Evolutionary conservation across 306 rosid genomes (phyloP).

Genomic region (Herpetospermum pedunculosum): DNA sequence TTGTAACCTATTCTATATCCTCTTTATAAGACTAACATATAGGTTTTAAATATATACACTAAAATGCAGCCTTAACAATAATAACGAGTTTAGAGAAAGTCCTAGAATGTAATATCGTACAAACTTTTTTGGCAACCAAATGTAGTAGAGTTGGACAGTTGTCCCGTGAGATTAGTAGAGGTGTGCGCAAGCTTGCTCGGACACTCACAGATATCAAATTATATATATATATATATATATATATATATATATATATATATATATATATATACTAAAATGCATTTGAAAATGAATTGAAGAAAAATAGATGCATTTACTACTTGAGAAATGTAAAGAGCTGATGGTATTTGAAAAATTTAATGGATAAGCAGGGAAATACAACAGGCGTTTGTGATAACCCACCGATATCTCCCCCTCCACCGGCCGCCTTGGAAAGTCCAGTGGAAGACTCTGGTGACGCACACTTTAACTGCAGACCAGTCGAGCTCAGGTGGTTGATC

Average conservation of each 20-base stretch:
- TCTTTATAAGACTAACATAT: background rate
- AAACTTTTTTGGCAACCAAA: no score
- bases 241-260: no score
- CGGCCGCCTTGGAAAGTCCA: conserved; percentile 33
- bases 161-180: no score
- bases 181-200: no score
- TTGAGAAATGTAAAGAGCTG: background rate
- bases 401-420: conserved; percentile 82
- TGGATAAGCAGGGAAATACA: conserved; percentile 38
- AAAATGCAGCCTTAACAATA: no score
- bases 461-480: conserved; percentile 19
- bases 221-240: no score
- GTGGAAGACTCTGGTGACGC: conserved; percentile 14
- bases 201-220: no score
- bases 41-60: background rate
- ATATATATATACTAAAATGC: background rate
- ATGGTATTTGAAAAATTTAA: background rate
- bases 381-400: conserved; percentile 72
- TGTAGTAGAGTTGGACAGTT: no score
- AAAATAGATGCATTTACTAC: background rate
- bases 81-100: no score
- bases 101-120: no score
- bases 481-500: conserved; percentile 23
- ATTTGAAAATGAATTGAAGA: conserved; percentile 1
- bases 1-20: background rate